These are phyloP conservation scores for Xylariaceae sp. DNA, from an alignment of 2,329 filamentous ascomycete genomes.

Conservation along the genomic window DNA sequence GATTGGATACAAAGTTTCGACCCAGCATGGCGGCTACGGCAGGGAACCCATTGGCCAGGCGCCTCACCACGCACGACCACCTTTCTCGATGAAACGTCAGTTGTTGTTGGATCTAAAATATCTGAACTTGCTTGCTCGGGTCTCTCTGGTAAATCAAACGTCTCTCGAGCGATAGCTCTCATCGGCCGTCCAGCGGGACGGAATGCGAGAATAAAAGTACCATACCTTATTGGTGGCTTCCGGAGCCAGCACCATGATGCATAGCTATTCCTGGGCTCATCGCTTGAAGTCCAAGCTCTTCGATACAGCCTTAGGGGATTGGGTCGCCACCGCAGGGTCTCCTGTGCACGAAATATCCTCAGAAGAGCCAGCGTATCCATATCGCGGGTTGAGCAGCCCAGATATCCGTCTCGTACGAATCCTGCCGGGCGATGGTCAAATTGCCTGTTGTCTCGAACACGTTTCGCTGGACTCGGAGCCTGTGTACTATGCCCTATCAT, in stretches of 20 bases:
- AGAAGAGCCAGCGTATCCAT: slow-evolving; percentile 13
- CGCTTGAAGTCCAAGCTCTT: neutral
- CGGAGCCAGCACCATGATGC: neutral
- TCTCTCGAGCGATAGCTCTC: no score
- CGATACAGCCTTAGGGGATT: neutral
- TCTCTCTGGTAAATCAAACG: no score
- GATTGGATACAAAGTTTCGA: no score
- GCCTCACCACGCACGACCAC: no score
- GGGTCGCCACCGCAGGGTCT: no score
- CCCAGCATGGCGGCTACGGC: no score
- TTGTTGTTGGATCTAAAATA: neutral
- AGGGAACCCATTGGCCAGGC: no score
- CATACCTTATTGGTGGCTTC: neutral
- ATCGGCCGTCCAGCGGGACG: no score
- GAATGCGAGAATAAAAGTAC: no score
- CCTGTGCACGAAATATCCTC: no score
- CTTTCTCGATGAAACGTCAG: no score
- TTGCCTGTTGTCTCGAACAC: slow-evolving; percentile 15
- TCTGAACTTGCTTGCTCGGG: no score
- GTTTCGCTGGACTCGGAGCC: slow-evolving; percentile 8
- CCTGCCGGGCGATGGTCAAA: slow-evolving; percentile 10
- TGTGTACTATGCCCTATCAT: slow-evolving; percentile 11
- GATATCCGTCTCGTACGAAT: slow-evolving; percentile 17
- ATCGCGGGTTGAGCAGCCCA: slow-evolving; percentile 7
- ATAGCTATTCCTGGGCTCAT: neutral